A percentile compares a stretch with the other conserved stretches of the same genome.
phyloP scores from a whole-genome alignment of 495 filamentous ascomycete genomes.

The Xylaria intraflava region DNA sequence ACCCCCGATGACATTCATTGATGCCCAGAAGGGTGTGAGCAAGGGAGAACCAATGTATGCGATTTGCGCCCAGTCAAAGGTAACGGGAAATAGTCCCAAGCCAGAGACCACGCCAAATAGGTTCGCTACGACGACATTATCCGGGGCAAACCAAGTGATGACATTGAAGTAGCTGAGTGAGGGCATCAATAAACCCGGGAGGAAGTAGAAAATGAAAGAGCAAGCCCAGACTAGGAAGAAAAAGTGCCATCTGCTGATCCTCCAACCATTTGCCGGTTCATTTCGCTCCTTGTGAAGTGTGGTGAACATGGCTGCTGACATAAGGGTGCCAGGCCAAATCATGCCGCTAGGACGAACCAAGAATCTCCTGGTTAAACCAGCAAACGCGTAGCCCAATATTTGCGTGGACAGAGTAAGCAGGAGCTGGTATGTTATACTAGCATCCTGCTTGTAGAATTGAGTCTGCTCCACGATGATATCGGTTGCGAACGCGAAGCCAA shows the following conservation, averaged over 20 bases:
- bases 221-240: conserved; percentile 65
- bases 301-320: conserved; percentile 79
- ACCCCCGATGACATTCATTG: conserved; percentile 79
- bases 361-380: conserved; percentile 68
- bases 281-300: conserved; percentile 83
- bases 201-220: conserved; percentile 72
- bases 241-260: conserved; percentile 72
- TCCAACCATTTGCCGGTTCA: conserved; percentile 75
- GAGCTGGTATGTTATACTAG: conserved; percentile 66
- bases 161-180: conserved; percentile 87
- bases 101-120: conserved; percentile 81
- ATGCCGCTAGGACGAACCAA: conserved; percentile 81
- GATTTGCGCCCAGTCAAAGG: conserved; percentile 91
- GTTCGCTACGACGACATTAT: conserved; percentile 70
- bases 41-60: conserved; percentile 86
- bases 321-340: conserved; percentile 87
- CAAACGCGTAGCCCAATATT: conserved; percentile 77
- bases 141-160: conserved; percentile 82
- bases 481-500: conserved; percentile 79
- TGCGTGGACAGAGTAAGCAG: conserved; percentile 78
- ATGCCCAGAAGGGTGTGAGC: conserved; percentile 86
- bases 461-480: conserved; percentile 84
- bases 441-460: conserved; percentile 77
- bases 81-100: conserved; percentile 77
- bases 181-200: conserved; percentile 78